Percentiles rank a stretch among this genome's conserved stretches.
phyloP scores from a whole-genome alignment of 2,329 filamentous ascomycete genomes.

The Didymella lethalis region DNA sequence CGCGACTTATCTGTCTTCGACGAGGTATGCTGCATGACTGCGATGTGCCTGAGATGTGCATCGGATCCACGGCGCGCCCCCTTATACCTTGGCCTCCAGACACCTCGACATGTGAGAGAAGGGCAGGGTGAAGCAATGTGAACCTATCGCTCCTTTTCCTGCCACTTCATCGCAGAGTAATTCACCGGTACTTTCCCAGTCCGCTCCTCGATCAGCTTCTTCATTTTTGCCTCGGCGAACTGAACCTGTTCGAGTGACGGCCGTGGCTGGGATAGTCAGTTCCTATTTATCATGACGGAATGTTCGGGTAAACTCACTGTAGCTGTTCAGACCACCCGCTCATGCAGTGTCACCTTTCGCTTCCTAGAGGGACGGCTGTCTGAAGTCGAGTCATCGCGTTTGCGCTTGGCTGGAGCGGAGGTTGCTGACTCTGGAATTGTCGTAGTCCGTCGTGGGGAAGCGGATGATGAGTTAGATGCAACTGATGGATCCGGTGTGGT shows the following conservation, averaged over 20 bases:
- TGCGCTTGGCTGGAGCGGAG: background rate
- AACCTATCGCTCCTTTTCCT: background rate
- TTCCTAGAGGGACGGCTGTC: background rate
- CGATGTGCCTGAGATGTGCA: no score
- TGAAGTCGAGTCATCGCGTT: background rate
- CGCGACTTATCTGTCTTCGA: no score
- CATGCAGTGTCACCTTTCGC: background rate
- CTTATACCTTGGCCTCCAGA: background rate
- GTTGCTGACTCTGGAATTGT: background rate
- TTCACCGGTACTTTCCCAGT: background rate
- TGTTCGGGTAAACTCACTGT: background rate
- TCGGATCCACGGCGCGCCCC: background rate
- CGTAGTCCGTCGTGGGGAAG: background rate
- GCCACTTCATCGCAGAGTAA: background rate
- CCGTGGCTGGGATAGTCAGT: background rate
- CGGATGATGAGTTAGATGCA: background rate
- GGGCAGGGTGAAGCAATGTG: background rate
- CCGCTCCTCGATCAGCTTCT: background rate
- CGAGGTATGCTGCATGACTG: no score
- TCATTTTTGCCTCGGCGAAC: background rate
- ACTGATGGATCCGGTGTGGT: background rate
- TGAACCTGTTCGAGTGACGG: background rate
- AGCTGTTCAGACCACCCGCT: background rate
- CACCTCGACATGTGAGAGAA: background rate
- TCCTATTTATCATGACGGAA: background rate